phyloP scores from a whole-genome alignment of 805 yeast species.

The Monosporozyma siamensis region DNA sequence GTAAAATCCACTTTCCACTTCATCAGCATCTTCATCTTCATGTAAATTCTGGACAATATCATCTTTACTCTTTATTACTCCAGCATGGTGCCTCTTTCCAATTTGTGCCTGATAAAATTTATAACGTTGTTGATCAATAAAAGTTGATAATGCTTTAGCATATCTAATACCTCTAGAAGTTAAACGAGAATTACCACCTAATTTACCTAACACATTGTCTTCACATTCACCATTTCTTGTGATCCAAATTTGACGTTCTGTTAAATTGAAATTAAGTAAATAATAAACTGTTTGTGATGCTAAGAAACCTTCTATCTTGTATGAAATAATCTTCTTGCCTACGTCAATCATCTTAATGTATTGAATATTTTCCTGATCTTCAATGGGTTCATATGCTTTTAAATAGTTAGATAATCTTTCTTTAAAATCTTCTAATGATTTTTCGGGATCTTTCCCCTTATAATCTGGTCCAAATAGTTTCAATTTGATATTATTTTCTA shows the following conservation, averaged over 20 bases:
- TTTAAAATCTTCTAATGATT: conserved; percentile 73
- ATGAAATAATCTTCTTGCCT: conserved; percentile 88
- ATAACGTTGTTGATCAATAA: conserved; percentile 60
- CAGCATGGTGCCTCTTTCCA: conserved; percentile 40
- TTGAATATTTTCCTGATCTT: conserved; percentile 64
- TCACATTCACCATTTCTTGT: conserved; percentile 90
- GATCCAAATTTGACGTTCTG: conserved; percentile 88
- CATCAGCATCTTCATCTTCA: conserved; percentile 16
- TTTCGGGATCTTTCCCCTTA: conserved; percentile 68
- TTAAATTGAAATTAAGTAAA: conserved; percentile 75
- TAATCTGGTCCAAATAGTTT: conserved; percentile 93
- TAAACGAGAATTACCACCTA: conserved; percentile 84
- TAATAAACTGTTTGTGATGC: conserved; percentile 92
- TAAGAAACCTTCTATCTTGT: conserved; percentile 76
- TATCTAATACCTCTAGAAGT: conserved; percentile 74
- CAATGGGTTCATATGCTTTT: conserved; percentile 83
- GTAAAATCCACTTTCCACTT: conserved; percentile 38
- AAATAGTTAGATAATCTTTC: conserved; percentile 77
- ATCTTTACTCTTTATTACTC: conserved; percentile 8
- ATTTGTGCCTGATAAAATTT: conserved; percentile 47
- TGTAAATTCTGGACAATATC: conserved; percentile 30
- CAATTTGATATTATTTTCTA: conserved; percentile 74
- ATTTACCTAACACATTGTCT: conserved; percentile 75
- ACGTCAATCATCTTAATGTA: conserved; percentile 94
- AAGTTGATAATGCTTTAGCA: conserved; percentile 60